Conservation (phyloP, 2,329 filamentous ascomycete genomes). For the Byssothecium circinans region DNA sequence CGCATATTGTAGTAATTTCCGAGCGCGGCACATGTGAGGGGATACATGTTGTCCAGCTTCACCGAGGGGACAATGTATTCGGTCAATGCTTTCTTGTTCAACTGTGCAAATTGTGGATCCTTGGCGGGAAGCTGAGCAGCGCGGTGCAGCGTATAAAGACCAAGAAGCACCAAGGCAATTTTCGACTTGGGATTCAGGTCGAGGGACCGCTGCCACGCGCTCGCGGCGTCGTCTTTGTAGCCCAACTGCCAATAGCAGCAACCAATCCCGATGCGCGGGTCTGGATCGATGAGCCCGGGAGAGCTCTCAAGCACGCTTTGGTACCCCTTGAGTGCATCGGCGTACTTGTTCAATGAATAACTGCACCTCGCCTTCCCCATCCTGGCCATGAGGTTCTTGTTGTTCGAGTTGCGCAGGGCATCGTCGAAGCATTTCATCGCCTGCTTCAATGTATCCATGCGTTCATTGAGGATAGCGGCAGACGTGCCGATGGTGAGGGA, state of each 20-base stretch:
- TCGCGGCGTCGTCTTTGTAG: slow-evolving; percentile 88
- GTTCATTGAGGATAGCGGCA: slow-evolving; percentile 67
- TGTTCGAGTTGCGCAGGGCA: slow-evolving; percentile 78
- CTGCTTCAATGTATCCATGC: slow-evolving; percentile 76
- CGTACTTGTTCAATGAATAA: slow-evolving; percentile 83
- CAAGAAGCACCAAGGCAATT: slow-evolving; percentile 85
- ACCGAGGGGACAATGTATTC: slow-evolving; percentile 92
- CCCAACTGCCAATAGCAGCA: slow-evolving; percentile 97
- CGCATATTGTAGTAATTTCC: slow-evolving; percentile 85
- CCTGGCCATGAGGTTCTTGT: slow-evolving; percentile 87
- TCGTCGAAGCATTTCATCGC: slow-evolving; percentile 95
- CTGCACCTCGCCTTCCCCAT: slow-evolving; percentile 86
- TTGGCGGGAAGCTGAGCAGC: slow-evolving; percentile 81
- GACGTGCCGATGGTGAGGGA: slow-evolving; percentile 72
- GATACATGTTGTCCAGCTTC: slow-evolving; percentile 88
- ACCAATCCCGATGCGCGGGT: slow-evolving; percentile 93
- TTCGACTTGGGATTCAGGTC: slow-evolving; percentile 84
- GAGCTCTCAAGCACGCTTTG: slow-evolving; percentile 85
- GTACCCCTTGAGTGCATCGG: slow-evolving; percentile 80
- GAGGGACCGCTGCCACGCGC: slow-evolving; percentile 84
- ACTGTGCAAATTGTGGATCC: slow-evolving; percentile 77
- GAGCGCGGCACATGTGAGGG: slow-evolving; percentile 87
- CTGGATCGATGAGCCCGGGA: slow-evolving; percentile 85
- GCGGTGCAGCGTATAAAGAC: slow-evolving; percentile 84
- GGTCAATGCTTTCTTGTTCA: slow-evolving; percentile 93